A percentile compares a stretch with the other conserved stretches of the same genome.
Conservation (phyloP, 305 asterid genomes). For the Fraxinus sp. region DNA sequence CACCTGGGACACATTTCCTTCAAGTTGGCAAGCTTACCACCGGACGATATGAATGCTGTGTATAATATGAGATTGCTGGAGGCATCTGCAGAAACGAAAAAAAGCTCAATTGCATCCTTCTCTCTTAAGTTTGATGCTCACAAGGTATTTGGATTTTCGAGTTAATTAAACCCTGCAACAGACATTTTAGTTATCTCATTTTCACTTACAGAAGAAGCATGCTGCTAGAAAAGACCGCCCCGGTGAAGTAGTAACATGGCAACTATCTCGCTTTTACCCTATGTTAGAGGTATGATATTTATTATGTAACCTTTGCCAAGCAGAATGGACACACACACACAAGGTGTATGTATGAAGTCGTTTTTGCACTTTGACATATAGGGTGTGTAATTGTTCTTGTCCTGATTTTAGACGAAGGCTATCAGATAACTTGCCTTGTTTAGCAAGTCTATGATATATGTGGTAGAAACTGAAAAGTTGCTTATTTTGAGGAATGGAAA, state of each 20-base stretch:
- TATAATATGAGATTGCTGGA: slow-evolving; percentile 93
- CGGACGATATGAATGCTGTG: slow-evolving; percentile 86
- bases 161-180: slow-evolving; percentile 12
- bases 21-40: slow-evolving; percentile 83
- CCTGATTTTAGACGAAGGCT: background rate
- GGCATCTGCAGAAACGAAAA: slow-evolving; percentile 67
- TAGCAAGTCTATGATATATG: background rate
- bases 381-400: background rate
- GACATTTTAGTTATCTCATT: background rate
- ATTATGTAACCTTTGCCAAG: background rate
- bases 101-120: slow-evolving; percentile 67
- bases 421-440: background rate
- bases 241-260: slow-evolving; percentile 81
- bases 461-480: background rate
- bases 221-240: slow-evolving; percentile 86
- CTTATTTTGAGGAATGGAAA: background rate
- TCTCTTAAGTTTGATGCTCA: slow-evolving; percentile 91
- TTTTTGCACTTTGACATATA: background rate
- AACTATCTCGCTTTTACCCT: slow-evolving; percentile 92
- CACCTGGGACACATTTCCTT: slow-evolving; percentile 23
- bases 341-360: background rate
- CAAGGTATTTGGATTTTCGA: slow-evolving; percentile 56
- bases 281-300: slow-evolving; percentile 72
- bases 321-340: background rate
- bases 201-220: slow-evolving; percentile 68